phyloP scores from a whole-genome alignment of 805 yeast genomes.

The Candida koratica region DNA sequence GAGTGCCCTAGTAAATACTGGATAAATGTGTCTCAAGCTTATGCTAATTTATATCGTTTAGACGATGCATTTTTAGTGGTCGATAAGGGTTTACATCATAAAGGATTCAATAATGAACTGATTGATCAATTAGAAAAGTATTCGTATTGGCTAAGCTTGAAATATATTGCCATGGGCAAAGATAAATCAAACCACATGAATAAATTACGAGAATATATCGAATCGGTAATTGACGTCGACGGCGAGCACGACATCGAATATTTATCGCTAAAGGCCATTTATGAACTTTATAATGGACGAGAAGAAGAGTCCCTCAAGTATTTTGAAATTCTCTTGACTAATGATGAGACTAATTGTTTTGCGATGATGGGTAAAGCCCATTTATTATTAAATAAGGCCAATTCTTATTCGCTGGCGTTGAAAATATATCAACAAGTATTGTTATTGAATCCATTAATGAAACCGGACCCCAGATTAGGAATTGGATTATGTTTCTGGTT shows the following conservation, averaged over 20 bases:
- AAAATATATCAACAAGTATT: conserved; percentile 81
- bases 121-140: conserved; percentile 5
- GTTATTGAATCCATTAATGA: conserved; percentile 66
- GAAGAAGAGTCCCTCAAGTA: conserved; percentile 69
- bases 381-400: conserved; percentile 60
- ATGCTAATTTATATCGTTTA: conserved; percentile 56
- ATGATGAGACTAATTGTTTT: conserved; percentile 59
- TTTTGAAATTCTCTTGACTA: conserved; percentile 57
- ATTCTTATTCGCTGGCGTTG: conserved; percentile 69
- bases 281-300: conserved; percentile 53
- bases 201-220: conserved; percentile 10
- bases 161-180: conserved; percentile 26
- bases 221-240: conserved; percentile 7
- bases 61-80: conserved; percentile 64
- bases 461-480: conserved; percentile 93
- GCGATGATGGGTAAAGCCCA: conserved; percentile 87
- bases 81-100: conserved; percentile 45
- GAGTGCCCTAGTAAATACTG: conserved; percentile 73
- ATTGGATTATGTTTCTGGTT: conserved; percentile 93
- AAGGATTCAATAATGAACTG: conserved; percentile 6
- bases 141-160: conserved; percentile 59
- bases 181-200: conserved; percentile 23
- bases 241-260: conserved; percentile 2
- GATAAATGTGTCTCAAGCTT: conserved; percentile 80
- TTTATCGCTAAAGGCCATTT: conserved; percentile 49